phyloP scores from a whole-genome alignment of 495 filamentous ascomycete genomes.

The Penicillium paradoxum region DNA sequence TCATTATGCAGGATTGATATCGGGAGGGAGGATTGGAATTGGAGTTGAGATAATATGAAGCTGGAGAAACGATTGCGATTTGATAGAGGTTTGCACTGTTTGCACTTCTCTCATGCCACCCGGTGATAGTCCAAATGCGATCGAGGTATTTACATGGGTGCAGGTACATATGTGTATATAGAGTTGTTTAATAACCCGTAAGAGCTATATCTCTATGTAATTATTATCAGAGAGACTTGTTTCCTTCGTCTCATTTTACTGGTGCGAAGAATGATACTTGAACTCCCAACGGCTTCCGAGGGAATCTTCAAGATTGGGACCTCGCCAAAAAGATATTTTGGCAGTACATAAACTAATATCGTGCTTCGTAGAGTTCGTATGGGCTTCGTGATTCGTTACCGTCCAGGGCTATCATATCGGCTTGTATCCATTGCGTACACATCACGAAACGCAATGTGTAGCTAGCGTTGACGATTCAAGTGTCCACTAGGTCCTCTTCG shows the following conservation, averaged over 20 bases:
- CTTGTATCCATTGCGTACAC: background rate
- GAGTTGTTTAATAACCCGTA: no score
- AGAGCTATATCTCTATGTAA: no score
- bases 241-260: no score
- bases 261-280: no score
- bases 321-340: no score
- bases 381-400: background rate
- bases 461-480: background rate
- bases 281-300: no score
- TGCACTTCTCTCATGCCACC: background rate
- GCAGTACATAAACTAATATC: background rate
- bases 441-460: background rate
- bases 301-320: no score
- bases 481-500: background rate
- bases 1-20: background rate
- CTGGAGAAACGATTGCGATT: conserved; percentile 4
- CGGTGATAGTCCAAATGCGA: background rate
- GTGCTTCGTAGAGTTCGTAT: background rate
- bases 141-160: background rate
- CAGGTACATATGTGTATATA: no score
- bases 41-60: background rate
- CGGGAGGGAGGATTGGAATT: background rate
- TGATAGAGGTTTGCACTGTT: conserved; percentile 20
- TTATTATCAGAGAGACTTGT: no score
- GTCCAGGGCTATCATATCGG: background rate